A percentile compares a stretch with the other conserved stretches of the same genome.
Evolutionary conservation across 805 yeast genomes (phyloP).

Genomic region (Candida maesae): DNA sequence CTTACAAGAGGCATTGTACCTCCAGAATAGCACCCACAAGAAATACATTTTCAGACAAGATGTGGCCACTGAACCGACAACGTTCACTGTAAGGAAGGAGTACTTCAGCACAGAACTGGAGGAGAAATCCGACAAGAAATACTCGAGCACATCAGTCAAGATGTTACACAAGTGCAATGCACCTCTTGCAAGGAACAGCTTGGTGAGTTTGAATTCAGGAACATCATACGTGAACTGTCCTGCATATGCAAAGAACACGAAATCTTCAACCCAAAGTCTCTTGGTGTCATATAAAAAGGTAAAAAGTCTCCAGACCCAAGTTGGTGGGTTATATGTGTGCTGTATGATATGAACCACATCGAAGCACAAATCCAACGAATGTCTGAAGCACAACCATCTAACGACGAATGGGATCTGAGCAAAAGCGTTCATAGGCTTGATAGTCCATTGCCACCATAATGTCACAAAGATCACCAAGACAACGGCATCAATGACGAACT

Average conservation of each 20-base stretch:
- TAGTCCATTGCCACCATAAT: not conserved
- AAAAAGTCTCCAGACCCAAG: too few relatives aligned
- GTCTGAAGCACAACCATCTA: not conserved
- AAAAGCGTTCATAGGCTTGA: not conserved
- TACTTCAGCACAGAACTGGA: too few relatives aligned
- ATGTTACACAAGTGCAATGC: too few relatives aligned
- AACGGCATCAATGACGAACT: not conserved
- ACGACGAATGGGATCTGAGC: not conserved
- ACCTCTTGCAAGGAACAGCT: not conserved
- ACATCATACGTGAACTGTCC: not conserved
- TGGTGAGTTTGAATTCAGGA: not conserved
- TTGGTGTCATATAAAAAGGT: not conserved
- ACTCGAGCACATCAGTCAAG: too few relatives aligned
- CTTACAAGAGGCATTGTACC: not conserved
- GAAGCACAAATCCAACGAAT: not conserved
- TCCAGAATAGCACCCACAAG: not conserved
- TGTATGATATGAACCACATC: not conserved
- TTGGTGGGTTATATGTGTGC: not conserved
- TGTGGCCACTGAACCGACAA: not conserved
- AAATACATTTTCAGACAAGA: not conserved
- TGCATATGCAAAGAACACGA: not conserved
- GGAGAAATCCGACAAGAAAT: too few relatives aligned
- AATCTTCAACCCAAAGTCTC: not conserved
- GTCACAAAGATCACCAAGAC: not conserved
- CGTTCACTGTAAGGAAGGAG: too few relatives aligned